These are phyloP conservation scores for Curvularia lunata DNA, from an alignment of 2,329 filamentous ascomycete species.

Conservation along the genomic window DNA sequence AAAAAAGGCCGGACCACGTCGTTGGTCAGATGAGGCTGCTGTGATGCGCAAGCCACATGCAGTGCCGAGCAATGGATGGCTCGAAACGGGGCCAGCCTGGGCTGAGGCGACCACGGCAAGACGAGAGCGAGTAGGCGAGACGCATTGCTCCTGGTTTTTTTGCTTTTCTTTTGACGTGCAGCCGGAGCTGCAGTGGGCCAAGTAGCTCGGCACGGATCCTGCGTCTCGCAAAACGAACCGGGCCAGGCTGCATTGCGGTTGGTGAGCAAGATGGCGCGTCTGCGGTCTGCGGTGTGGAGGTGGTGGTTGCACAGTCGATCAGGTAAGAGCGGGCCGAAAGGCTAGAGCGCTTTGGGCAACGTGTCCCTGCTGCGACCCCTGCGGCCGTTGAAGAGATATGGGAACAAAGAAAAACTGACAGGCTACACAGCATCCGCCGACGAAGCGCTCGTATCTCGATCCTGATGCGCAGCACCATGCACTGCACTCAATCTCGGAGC, in stretches of 20 bases:
- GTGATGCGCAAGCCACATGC: slow-evolving; percentile 14
- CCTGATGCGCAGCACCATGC: slow-evolving; percentile 17
- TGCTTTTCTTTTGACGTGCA: slow-evolving; percentile 6
- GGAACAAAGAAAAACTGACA: slow-evolving; percentile 38
- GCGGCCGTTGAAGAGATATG: slow-evolving; percentile 34
- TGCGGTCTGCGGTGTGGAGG: slow-evolving; percentile 20
- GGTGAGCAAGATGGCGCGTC: slow-evolving; percentile 18
- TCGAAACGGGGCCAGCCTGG: slow-evolving; percentile 8
- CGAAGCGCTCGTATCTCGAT: slow-evolving; percentile 30
- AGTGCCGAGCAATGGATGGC: slow-evolving; percentile 1
- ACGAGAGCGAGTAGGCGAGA: slow-evolving; percentile 4
- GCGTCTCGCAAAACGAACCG: slow-evolving; percentile 16
- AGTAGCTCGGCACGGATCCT: slow-evolving; percentile 5
- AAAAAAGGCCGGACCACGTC: slow-evolving; percentile 12
- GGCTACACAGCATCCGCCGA: slow-evolving; percentile 35
- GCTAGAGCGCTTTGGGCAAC: slow-evolving; percentile 29
- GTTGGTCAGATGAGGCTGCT: slow-evolving; percentile 13
- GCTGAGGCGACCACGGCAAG: background rate
- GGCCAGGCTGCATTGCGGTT: slow-evolving; percentile 22
- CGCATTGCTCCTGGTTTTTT: background rate
- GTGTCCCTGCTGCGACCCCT: slow-evolving; percentile 27
- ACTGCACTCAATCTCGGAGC: slow-evolving; percentile 12
- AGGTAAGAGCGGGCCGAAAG: slow-evolving; percentile 35
- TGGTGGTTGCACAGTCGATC: slow-evolving; percentile 33
- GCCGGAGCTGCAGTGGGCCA: slow-evolving; percentile 3